Evolutionary conservation across 108 stramenopile genomes (phyloP), one percentile per base, ranked within the genome.

Genomic region (Mediolabrus comicus): DNA sequence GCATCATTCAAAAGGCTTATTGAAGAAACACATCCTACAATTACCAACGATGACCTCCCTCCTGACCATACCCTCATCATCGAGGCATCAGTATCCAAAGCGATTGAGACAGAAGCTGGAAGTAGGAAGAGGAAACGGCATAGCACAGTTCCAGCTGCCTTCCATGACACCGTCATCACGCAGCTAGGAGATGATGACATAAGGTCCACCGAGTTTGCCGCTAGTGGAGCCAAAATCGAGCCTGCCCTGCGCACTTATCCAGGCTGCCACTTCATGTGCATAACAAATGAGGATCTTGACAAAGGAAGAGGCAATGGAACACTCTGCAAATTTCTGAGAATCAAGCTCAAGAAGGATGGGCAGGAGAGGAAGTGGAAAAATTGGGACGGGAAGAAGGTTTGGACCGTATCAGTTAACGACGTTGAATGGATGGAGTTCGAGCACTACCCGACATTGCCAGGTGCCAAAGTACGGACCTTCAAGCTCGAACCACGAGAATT

Each of bases 1-100:
- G 65, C 38, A 38, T 49, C 24, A 14, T 74, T 74, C 43, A 46
- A 59, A 33, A 11, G 60, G 2, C 66, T 61, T 30, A 60, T 67
- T 0, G 0, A 22, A 7, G 10, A 22, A n/a, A 67, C 43, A 36
- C 73, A 67, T 43, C 65, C 59, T 17, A 5, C 26, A 13, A n/a
- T 67, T 27, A 9, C n/a, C 3, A 41, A 2, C 1, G 39, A 49
- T 0, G 22, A 49, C 3, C 12, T 26, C 0, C 46, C 46, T 4
- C 62, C 62, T 4, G 24, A 29, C 16, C 62, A 63, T 28, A 51
- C 46, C 4, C 26, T 63, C 1, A 51, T 51, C 0, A 43, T 63
- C 7, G 62, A 63, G 24, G 62, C 62, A 17, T 43, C 39, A 16
- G 4, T 61, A 6, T 6, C 33, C 33, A 6, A 3, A 3, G 3